These are phyloP conservation scores for Cystobasidiopsis lactophilus DNA, from an alignment of 768 basidiomycete species.

Conservation along the genomic window DNA sequence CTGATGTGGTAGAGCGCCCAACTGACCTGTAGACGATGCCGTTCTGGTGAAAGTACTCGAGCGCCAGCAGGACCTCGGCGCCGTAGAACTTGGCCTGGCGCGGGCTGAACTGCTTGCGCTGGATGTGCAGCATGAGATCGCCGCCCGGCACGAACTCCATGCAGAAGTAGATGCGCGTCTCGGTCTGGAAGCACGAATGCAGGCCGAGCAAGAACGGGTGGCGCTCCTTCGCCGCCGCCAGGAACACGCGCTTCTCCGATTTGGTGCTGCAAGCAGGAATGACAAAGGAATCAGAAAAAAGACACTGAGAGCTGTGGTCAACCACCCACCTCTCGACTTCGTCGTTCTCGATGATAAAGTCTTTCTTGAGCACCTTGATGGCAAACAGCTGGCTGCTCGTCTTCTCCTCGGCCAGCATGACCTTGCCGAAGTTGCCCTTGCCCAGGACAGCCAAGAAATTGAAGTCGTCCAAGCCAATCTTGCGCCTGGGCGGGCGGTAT, in stretches of 20 bases:
- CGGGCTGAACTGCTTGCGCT: slow-evolving; percentile 93
- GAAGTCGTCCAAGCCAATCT: slow-evolving; percentile 93
- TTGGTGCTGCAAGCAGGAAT: slow-evolving; percentile 53
- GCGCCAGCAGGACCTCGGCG: slow-evolving; percentile 75
- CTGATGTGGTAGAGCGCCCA: background rate
- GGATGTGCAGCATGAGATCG: slow-evolving; percentile 97
- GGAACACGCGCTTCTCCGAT: slow-evolving; percentile 94
- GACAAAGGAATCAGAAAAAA: background rate
- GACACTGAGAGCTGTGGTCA: too few species aligned
- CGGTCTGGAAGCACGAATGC: slow-evolving; percentile 99
- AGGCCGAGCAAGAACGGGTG: slow-evolving; percentile 93
- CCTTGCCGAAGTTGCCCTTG: slow-evolving; percentile 98
- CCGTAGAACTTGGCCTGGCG: slow-evolving; percentile 99
- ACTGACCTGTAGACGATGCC: slow-evolving; percentile 94
- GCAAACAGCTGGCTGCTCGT: slow-evolving; percentile 65
- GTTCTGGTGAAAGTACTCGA: slow-evolving; percentile 95
- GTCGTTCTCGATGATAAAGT: slow-evolving; percentile 99
- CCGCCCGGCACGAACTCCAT: slow-evolving; percentile 99
- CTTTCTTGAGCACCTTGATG: slow-evolving; percentile 99
- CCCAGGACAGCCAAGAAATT: slow-evolving; percentile 96
- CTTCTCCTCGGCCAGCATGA: slow-evolving; percentile 99
- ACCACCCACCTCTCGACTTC: slow-evolving; percentile 78
- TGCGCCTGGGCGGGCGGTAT: slow-evolving; percentile 50
- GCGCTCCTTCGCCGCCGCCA: slow-evolving; percentile 85
- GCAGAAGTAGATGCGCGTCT: slow-evolving; percentile 83